Evolutionary conservation across 2,329 filamentous ascomycete genomes (phyloP).

Genomic region (Aspergillus quadrilineatus): DNA sequence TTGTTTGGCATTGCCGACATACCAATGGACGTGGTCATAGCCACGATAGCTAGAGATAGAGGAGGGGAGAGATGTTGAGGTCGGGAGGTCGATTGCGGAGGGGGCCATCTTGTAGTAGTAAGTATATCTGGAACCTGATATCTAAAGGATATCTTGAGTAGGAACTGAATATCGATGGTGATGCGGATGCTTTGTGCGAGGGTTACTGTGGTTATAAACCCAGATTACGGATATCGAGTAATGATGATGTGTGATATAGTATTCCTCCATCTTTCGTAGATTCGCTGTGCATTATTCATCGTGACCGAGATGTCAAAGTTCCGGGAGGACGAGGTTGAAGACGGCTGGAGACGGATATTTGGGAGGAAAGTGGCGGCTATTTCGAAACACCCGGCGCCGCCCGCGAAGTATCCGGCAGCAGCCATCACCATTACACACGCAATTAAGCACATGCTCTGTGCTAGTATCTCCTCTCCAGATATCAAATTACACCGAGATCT

Average conservation of each 20-base stretch:
- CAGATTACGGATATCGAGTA: background rate
- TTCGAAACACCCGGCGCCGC: slow-evolving; percentile 15
- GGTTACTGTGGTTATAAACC: slow-evolving; percentile 8
- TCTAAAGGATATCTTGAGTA: background rate
- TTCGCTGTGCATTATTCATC: background rate
- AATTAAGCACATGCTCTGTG: background rate
- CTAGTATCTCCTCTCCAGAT: background rate
- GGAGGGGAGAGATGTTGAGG: slow-evolving; percentile 18
- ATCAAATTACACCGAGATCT: background rate
- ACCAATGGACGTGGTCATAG: slow-evolving; percentile 94
- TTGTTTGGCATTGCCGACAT: slow-evolving; percentile 95
- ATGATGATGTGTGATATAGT: background rate
- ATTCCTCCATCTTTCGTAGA: background rate
- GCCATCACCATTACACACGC: background rate
- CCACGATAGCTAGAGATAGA: slow-evolving; percentile 59
- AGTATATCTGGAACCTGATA: background rate
- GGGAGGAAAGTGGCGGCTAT: slow-evolving; percentile 20
- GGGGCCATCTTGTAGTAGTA: slow-evolving; percentile 29
- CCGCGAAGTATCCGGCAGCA: background rate
- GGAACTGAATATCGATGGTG: background rate
- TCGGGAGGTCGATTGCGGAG: slow-evolving; percentile 30
- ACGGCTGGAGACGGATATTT: slow-evolving; percentile 21
- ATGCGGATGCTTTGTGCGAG: background rate
- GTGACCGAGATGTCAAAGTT: background rate
- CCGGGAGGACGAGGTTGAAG: slow-evolving; percentile 8